phyloP scores from a whole-genome alignment of 108 stramenopile species.

The Cylindrotheca closterium region DNA sequence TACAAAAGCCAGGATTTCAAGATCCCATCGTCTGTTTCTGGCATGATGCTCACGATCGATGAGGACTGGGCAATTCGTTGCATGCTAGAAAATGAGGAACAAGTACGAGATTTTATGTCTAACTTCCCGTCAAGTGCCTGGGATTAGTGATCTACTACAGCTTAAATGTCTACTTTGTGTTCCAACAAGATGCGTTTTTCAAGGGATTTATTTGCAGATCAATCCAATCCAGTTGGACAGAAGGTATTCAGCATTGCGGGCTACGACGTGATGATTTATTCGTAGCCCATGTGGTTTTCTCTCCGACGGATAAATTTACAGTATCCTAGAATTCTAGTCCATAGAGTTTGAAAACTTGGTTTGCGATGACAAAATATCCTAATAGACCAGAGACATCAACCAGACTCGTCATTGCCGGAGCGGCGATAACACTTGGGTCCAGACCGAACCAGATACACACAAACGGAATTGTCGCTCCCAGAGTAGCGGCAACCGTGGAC shows the following conservation, averaged over 20 bases:
- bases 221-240: no score
- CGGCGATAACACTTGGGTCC: slow-evolving; percentile 84
- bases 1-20: not conserved
- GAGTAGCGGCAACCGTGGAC: slow-evolving; percentile 76
- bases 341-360: slow-evolving; percentile 67
- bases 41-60: slow-evolving; percentile 38
- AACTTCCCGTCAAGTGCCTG: slow-evolving; percentile 9
- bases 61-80: slow-evolving; percentile 41
- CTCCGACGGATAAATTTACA: no score
- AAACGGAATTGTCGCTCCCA: slow-evolving; percentile 82
- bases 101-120: slow-evolving; percentile 6
- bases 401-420: slow-evolving; percentile 91
- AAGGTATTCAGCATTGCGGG: no score
- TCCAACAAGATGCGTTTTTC: no score
- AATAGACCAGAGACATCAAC: slow-evolving; percentile 87
- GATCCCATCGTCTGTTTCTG: slow-evolving; percentile 22
- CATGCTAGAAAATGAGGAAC: slow-evolving; percentile 19
- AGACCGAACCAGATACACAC: slow-evolving; percentile 65
- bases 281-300: not conserved
- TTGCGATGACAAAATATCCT: slow-evolving; percentile 85
- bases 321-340: slow-evolving; percentile 69
- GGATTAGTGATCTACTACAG: no score
- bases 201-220: no score
- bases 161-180: no score
- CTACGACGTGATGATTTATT: no score